A percentile compares a stretch with the other conserved stretches of the same genome.
Conservation (phyloP, 2,329 filamentous ascomycete species). For the Aureobasidium sp. region DNA sequence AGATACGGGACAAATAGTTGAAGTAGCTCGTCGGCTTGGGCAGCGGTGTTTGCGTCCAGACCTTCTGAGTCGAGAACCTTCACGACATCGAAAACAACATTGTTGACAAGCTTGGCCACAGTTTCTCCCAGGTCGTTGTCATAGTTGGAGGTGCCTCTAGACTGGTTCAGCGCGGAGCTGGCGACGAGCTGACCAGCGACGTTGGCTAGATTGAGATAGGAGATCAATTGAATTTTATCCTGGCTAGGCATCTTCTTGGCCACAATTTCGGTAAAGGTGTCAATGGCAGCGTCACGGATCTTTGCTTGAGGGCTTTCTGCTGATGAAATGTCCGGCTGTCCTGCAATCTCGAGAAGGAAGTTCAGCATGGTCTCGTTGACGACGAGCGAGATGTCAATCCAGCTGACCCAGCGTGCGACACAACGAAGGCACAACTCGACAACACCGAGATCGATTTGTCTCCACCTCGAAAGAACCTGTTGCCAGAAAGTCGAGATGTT, state of each 20-base stretch:
- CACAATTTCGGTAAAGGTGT: slow-evolving; percentile 91
- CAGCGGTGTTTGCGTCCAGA: slow-evolving; percentile 56
- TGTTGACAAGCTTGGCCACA: slow-evolving; percentile 93
- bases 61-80: slow-evolving; percentile 69
- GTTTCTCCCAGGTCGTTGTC: slow-evolving; percentile 93
- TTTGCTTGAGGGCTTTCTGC: slow-evolving; percentile 57
- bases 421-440: slow-evolving; percentile 84
- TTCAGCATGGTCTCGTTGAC: slow-evolving; percentile 84
- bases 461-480: slow-evolving; percentile 75
- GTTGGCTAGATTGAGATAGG: slow-evolving; percentile 77
- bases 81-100: slow-evolving; percentile 77
- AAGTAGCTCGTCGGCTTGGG: slow-evolving; percentile 73
- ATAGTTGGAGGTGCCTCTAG: slow-evolving; percentile 75
- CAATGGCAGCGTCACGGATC: slow-evolving; percentile 83
- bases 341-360: slow-evolving; percentile 78
- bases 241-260: slow-evolving; percentile 94
- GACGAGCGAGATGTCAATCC: slow-evolving; percentile 92
- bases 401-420: slow-evolving; percentile 96
- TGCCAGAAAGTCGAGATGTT: slow-evolving; percentile 89
- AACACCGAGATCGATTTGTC: slow-evolving; percentile 58
- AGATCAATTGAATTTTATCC: slow-evolving; percentile 91
- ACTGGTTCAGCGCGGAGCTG: slow-evolving; percentile 72
- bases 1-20: slow-evolving; percentile 79
- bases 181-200: slow-evolving; percentile 80
- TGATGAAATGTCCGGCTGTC: slow-evolving; percentile 55